phyloP scores from a whole-genome alignment of 2,329 filamentous ascomycete species.

The Trichophyton benhamiae region DNA sequence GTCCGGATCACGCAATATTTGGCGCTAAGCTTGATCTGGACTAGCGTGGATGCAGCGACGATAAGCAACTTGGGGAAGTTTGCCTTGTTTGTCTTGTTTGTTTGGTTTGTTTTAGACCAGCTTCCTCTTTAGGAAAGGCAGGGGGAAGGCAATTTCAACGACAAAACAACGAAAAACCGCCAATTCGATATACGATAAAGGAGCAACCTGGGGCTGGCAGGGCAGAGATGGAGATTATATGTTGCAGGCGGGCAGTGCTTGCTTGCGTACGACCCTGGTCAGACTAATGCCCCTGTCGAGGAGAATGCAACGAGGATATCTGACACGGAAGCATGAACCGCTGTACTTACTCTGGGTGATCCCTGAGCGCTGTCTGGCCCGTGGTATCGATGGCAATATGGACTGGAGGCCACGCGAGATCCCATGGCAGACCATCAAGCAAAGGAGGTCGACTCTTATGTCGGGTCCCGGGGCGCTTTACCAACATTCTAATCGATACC shows the following conservation, averaged over 20 bases:
- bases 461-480: not conserved
- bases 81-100: not conserved
- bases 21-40: not conserved
- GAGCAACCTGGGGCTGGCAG: too few relatives aligned
- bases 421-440: not conserved
- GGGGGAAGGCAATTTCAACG: not conserved
- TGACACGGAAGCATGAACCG: too few relatives aligned
- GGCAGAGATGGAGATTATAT: too few relatives aligned
- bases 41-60: not conserved
- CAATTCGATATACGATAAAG: not conserved
- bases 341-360: not conserved
- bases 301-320: not conserved
- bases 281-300: too few relatives aligned
- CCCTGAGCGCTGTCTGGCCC: not conserved
- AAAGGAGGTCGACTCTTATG: not conserved
- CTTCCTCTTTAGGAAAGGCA: not conserved
- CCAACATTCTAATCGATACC: not conserved
- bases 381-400: not conserved
- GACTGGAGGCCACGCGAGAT: slow-evolving; percentile 1
- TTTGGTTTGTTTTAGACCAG: not conserved
- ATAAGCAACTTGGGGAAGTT: not conserved
- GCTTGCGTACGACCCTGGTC: too few relatives aligned
- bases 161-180: not conserved
- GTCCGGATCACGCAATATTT: slow-evolving; percentile 6
- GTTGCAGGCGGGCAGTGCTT: too few relatives aligned